Evolutionary conservation across 2,329 filamentous ascomycete species (phyloP), one percentile per base, ranked within the genome.

Genomic region (Colletotrichum higginsianum): DNA sequence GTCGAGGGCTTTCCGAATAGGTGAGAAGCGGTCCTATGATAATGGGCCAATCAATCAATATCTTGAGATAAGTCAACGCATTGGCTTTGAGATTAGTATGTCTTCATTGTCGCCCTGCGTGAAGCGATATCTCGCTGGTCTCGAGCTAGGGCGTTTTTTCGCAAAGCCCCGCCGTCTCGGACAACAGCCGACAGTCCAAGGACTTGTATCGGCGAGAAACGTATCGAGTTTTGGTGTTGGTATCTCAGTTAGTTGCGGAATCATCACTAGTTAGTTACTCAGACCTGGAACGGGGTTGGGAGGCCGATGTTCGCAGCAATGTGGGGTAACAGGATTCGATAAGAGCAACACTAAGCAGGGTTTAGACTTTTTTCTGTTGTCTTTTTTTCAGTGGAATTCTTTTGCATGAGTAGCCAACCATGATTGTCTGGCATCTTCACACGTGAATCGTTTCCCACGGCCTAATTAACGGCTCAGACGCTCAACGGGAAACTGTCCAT

Each of bases 271-370:
- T 66, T 26, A 35, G 49, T 67, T 56, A 56, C 2, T 18, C 3
- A 8, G 16, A 26, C 11, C 12, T 30, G 16, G 12, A 52, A 42
- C 35, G 53, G 62, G 18, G 56, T 55, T 16, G 38, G 11, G 53
- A 7, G 55, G 40, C 67, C 56, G 61, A 56, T 70, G 40, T 56
- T 67, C 30, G 62, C 62, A 61, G 55, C 30, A 21, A 2, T 67
- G 62, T 61, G 62, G 62, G 57, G 67, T 35, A 44, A 50, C 16
- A 55, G 46, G 46, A 53, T 61, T 35, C 40, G 47, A 70, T 66
- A 67, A 69, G 53, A 66, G 13, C 30, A 40, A 18, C 9, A 62
- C 46, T 18, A 60, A n/a, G 50, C 21, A 38, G 35, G 35, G 35
- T 11, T 38, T 11, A 35, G 8, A 35, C 8, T 9, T 38, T 38